Evolutionary conservation across 1,139 yeast species (phyloP), one percentile per base, ranked within the genome.

Genomic region (Pichia inconspicua): DNA sequence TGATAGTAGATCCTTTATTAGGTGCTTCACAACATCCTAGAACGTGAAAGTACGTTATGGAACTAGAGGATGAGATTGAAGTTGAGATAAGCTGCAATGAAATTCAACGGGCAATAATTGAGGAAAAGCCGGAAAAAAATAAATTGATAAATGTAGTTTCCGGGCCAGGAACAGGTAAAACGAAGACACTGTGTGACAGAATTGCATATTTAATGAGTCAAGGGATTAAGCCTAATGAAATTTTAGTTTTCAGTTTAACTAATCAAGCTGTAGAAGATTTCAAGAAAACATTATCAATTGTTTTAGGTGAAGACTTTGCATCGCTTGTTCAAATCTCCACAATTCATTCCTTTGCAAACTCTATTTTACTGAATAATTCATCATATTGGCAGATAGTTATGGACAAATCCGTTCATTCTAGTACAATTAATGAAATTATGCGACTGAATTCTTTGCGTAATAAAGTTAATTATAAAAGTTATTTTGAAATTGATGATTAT

Each of bases 161-260:
- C 0, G 89, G 90, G 0, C 89, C 90, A 0, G 90, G 90, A 3
- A 76, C 85, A 25, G 95, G 95, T 1, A 85, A 85, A 58, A 84
- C 94, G 0, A 68, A 69, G 40, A 81, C 89, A 0, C 57, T 85
- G 31, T 75, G 78, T 2, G 67, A 72, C 40, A 69, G 87, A 51
- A 70, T 83, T 0, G 76, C 75, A 2, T 67, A 73, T 52, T 57
- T 82, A 53, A 60, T 84, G 5, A 66, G 67, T 4, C 65, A 64
- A 2, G 60, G 56, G 1, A 34, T 77, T 0, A 52, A 60, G 2
- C 87, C 90, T 0, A 64, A 68, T 9, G 78, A 79, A 45, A 74
- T 85, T 2, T 61, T 84, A 37, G 80, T 83, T 4, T 66, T 85
- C 10, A 80, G 89, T 5, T 72, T 84, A 75, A 83, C 94, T 0